Evolutionary conservation across 2,329 filamentous ascomycete genomes (phyloP), one percentile per base, ranked within the genome.

Genomic region (Neonectria ditissima): DNA sequence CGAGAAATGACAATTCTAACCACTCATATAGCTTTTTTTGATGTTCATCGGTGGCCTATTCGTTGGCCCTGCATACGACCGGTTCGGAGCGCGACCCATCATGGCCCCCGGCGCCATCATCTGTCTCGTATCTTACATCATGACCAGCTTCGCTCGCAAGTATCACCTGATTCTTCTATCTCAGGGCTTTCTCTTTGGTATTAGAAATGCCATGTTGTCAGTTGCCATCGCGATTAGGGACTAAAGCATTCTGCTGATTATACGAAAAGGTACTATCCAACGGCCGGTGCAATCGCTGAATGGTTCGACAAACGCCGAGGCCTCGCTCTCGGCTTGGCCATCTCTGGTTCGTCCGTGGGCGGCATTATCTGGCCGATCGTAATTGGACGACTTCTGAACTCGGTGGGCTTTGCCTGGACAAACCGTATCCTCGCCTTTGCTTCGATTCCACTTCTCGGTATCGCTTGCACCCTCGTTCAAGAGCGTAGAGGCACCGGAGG

Each of bases 171-270:
- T 79, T 6, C 65, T 83, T 1, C 61, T 81, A 2, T 67, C 77
- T 0, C 81, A 83, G 56, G 81, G 83, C 1, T 60, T 81, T 22
- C 77, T 80, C 14, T 73, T 80, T 28, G 82, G 82, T 2, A 58
- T 81, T 14, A 80, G 80, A 13, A 78, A 75, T 55, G 77, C 80
- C 14, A 72, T 80, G 47, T 53, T 80, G 63, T 81, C 73, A 60
- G 71, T 59, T n/a, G 30, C 8, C n/a, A 4, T n/a, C 3, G 16
- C 24, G n/a, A 24, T 6, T 22, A 34, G 24, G n/a, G 51, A 4
- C 18, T 9, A n/a, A 3, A 28, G 5, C 5, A 9, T 14, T 34
- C 6, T n/a, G 4, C 34, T 54, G 32, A 55, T 32, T 30, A 11
- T 8, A 6, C 10, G 34, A 24, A 24, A 20, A 50, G 47, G 14